Base-by-base conservation (phyloP, 2,329 filamentous ascomycete genomes). In the Stromatinia cepivora region DNA sequence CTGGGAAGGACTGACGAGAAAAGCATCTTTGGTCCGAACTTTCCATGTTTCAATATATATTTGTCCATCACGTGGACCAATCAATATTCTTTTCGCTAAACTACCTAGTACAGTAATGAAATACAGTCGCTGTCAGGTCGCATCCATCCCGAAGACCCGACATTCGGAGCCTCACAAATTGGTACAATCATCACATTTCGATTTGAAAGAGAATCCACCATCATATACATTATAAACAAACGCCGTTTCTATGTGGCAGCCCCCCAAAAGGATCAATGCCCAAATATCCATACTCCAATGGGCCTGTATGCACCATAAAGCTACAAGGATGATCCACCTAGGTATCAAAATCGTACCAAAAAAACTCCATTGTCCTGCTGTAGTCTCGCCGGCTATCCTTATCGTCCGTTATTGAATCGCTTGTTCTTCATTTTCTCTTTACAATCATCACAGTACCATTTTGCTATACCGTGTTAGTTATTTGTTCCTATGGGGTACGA, bases 371-470 rank as follows among this genome's bases (percentile, higher is more conserved):
- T 63, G 15, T 69, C 48, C 63, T 45, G 63, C 17, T 56, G 50
- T 65, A 65, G 36, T 45, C 39, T 67, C 20, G 20, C 56, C n/a
- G 31, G 31, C 11, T 25, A 9, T 52, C 36, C 20, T 72, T 65
- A 75, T 65, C 74, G 74, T 42, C 72, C 68, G 58, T 74, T 77
- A 54, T 64, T 69, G 66, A 76, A 74, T 54, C 75, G 73, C 69
- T 74, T 76, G 25, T 54, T 66, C 63, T 75, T 77, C 54, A 74
- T 57, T 61, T 75, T 76, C 34, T 76, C 75, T 66, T 76, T 78
- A 59, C 76, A 78, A 52, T 77, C 76, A 57, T 78, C 75, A 70
- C 76, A 78, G 54, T 75, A 78, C 76, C 76, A 78, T 75, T 77
- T 78, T 42, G 76, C 76, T 77, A 63, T 52, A 31, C 25, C 59